Evolutionary conservation across 768 basidiomycete species (phyloP).

Genomic region (Tylopilus plumbeoviolaceoides): DNA sequence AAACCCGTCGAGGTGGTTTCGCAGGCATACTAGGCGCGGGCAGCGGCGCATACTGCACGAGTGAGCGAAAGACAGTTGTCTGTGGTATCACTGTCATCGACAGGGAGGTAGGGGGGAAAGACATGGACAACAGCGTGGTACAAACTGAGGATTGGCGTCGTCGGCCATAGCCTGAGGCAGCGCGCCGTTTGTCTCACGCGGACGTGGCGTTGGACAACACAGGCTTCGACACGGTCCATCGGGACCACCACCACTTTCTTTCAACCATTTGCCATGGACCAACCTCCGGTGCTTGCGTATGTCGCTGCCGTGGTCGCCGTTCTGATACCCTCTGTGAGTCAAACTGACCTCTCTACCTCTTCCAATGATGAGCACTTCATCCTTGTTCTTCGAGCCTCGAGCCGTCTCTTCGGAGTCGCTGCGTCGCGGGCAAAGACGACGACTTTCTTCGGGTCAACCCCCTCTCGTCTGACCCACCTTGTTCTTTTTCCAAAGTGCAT

Average conservation of each 20-base stretch:
- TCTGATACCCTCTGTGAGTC: constrained; percentile 29
- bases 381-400: constrained; percentile 90
- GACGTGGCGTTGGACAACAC: neutral
- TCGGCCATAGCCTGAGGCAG: too few species aligned
- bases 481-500: neutral
- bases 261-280: constrained; percentile 21
- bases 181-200: too few species aligned
- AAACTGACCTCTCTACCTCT: neutral
- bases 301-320: constrained; percentile 19
- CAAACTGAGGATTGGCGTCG: too few species aligned
- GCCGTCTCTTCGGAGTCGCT: constrained; percentile 38
- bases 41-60: too few species aligned
- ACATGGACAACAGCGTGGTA: too few species aligned
- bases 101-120: too few species aligned
- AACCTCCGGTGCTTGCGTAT: constrained; percentile 20
- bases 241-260: neutral
- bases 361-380: constrained; percentile 69
- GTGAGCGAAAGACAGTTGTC: too few species aligned
- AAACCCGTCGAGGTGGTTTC: too few species aligned
- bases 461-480: constrained; percentile 35
- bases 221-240: neutral
- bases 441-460: constrained; percentile 43
- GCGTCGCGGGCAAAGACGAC: constrained; percentile 69
- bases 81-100: too few species aligned
- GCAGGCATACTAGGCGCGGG: too few species aligned